phyloP scores from a whole-genome alignment of 2,329 filamentous ascomycete species.

The Herpotrichia juniperi region DNA sequence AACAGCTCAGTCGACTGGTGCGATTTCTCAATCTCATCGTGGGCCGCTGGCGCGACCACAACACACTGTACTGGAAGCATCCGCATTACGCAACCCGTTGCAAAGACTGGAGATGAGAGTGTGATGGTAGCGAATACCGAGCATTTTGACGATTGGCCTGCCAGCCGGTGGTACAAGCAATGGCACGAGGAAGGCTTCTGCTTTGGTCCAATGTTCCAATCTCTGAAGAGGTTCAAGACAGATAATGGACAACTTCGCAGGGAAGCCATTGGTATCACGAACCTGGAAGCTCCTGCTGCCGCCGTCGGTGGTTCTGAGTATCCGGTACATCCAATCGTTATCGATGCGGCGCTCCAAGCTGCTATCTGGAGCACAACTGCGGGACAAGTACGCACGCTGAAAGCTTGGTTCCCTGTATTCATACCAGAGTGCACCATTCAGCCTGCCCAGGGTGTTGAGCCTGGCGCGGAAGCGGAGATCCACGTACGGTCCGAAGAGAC shows the following conservation, averaged over 20 bases:
- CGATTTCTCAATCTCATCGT: background rate
- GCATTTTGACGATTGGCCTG: background rate
- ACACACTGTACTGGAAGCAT: background rate
- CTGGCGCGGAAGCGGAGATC: background rate
- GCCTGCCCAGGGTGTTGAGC: too few species aligned
- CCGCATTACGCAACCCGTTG: too few species aligned
- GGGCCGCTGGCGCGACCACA: background rate
- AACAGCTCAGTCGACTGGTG: background rate
- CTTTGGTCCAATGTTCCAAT: background rate
- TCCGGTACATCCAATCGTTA: background rate
- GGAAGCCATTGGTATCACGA: background rate
- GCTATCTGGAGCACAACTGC: background rate
- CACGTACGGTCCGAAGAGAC: conserved; percentile 5
- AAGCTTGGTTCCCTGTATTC: background rate
- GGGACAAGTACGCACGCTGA: background rate
- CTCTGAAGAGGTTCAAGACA: background rate
- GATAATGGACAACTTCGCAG: background rate
- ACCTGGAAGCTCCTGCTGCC: background rate
- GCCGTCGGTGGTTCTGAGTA: background rate
- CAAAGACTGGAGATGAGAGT: background rate
- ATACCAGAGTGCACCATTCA: background rate
- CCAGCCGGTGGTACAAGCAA: background rate
- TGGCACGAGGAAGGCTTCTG: background rate
- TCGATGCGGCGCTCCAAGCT: background rate
- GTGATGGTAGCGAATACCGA: background rate